Conservation (phyloP, 257 asterid species). For the Forsythia suspensa region DNA sequence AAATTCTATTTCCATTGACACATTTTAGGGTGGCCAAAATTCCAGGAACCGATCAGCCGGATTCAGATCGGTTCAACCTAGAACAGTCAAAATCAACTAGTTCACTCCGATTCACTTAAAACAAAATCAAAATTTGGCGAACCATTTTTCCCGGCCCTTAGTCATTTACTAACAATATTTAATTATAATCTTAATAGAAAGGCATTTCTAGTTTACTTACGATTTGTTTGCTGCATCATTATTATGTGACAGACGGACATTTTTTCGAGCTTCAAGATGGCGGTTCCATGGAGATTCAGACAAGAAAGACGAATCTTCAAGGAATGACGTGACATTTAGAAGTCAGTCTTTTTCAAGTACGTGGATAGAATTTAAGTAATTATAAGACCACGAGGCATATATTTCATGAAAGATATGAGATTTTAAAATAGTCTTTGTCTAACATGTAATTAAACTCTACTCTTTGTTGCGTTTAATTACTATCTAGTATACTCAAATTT, state of each 20-base stretch:
- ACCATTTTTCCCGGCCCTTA: background rate
- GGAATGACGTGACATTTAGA: background rate
- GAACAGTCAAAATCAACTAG: background rate
- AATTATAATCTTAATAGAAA: background rate
- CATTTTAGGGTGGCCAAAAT: no score
- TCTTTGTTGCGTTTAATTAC: background rate
- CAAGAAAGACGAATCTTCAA: background rate
- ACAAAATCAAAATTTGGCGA: no score
- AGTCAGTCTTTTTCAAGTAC: no score
- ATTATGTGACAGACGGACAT: slow-evolving; percentile 30
- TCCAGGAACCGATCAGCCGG: no score
- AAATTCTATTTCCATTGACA: background rate
- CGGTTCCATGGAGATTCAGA: slow-evolving; percentile 34
- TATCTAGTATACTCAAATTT: no score
- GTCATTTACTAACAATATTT: background rate
- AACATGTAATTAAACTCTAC: background rate
- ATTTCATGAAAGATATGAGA: background rate
- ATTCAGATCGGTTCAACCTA: background rate
- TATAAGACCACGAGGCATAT: background rate
- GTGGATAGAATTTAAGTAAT: background rate
- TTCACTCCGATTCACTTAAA: no score
- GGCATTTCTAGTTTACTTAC: background rate
- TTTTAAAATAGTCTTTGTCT: background rate
- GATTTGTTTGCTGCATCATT: background rate
- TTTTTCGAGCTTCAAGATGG: slow-evolving; percentile 39